Percentiles rank a stretch among this genome's conserved stretches.
Evolutionary conservation across 176 grass and related monocot genomes (phyloP).

Genomic region (Hyparrhenia diplandra): DNA sequence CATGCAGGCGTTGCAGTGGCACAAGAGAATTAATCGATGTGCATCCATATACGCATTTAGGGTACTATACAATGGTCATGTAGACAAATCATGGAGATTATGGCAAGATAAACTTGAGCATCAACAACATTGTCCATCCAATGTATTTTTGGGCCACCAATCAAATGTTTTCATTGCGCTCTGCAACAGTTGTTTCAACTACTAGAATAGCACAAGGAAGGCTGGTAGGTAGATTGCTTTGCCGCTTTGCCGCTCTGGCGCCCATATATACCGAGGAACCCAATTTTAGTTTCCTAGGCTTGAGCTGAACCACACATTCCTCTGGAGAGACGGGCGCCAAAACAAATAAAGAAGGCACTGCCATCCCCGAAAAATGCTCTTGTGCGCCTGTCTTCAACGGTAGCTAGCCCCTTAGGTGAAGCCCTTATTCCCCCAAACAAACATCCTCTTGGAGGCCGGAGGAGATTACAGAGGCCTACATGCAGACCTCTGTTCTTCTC

Average conservation of each 20-base stretch:
- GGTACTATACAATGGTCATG: too few species aligned
- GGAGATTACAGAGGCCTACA: slow-evolving; percentile 50
- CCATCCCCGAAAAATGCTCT: slow-evolving; percentile 33
- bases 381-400: slow-evolving; percentile 22
- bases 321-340: background rate
- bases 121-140: too few species aligned
- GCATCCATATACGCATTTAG: too few species aligned
- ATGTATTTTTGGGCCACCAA: too few species aligned
- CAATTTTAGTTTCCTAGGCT: slow-evolving; percentile 19
- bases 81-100: too few species aligned
- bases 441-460: slow-evolving; percentile 17
- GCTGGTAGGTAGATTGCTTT: background rate
- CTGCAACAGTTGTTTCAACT: background rate
- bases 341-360: background rate
- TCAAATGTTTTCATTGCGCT: background rate
- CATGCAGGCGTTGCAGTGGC: too few species aligned
- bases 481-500: slow-evolving; percentile 44
- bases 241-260: background rate
- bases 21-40: too few species aligned
- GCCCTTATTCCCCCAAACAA: slow-evolving; percentile 14
- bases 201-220: background rate
- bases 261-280: background rate
- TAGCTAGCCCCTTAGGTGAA: background rate
- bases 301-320: background rate
- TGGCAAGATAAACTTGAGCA: too few species aligned